Percentiles rank a stretch among this genome's conserved stretches.
phyloP scores from a whole-genome alignment of 306 rosid species.

The Datisca glomerata region DNA sequence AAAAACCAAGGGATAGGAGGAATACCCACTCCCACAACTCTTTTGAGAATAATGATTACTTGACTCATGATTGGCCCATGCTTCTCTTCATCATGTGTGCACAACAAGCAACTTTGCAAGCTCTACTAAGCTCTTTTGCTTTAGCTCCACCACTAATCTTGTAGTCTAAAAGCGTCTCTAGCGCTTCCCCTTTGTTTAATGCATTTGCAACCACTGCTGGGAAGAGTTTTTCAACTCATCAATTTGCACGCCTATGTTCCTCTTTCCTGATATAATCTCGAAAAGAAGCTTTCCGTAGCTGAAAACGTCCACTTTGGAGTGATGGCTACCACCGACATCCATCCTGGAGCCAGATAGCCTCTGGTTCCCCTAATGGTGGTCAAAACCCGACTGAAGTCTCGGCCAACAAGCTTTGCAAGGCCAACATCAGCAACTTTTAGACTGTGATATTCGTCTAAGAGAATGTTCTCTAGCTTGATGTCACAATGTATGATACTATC shows the following conservation, averaged over 20 bases:
- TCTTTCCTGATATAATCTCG: conserved; percentile 22
- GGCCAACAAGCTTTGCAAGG: too few species aligned
- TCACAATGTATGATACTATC: conserved; percentile 33
- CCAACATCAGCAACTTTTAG: too few species aligned
- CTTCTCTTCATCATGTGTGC: conserved; percentile 23
- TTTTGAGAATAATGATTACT: conserved; percentile 19
- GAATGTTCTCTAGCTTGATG: conserved; percentile 40
- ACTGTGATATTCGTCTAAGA: conserved; percentile 20
- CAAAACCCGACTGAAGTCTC: too few species aligned
- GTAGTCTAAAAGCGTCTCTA: conserved; percentile 13
- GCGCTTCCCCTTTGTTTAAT: conserved; percentile 10
- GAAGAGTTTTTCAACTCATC: conserved; percentile 17
- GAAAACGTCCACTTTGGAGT: conserved; percentile 31
- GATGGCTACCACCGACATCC: conserved; percentile 28
- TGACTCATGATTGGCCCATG: conserved; percentile 21
- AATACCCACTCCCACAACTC: conserved; percentile 9
- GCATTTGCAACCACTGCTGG: conserved; percentile 18
- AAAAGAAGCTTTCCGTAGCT: conserved; percentile 30
- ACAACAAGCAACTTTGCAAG: conserved; percentile 22
- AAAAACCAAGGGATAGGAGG: conserved; percentile 26
- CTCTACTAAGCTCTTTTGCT: conserved; percentile 11
- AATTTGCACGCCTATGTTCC: conserved; percentile 18
- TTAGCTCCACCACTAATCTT: conserved; percentile 17
- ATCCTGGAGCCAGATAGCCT: too few species aligned
- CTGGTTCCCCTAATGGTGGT: too few species aligned